These are phyloP conservation scores for Pterocarpus santalinus DNA, from an alignment of 306 rosid species.

Conservation along the genomic window DNA sequence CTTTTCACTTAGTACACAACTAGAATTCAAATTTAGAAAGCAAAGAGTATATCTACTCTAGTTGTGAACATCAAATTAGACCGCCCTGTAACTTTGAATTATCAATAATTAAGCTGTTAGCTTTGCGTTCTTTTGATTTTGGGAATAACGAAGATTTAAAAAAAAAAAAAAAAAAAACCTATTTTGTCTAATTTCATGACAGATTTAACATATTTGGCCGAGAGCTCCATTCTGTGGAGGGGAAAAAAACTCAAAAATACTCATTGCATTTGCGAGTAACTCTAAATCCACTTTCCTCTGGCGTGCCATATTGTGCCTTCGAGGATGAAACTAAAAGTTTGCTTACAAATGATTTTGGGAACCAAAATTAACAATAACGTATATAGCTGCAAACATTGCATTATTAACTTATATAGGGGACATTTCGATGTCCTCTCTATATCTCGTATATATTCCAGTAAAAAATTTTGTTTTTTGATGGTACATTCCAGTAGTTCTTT, in stretches of 20 bases:
- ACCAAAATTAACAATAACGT: background rate
- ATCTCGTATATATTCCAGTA: background rate
- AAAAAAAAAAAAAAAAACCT: too few relatives aligned
- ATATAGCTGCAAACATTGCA: too few relatives aligned
- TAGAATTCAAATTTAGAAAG: background rate
- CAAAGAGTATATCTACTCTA: background rate
- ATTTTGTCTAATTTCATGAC: too few relatives aligned
- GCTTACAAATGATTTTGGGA: background rate
- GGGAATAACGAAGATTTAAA: background rate
- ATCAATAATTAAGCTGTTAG: background rate
- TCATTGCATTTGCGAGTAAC: too few relatives aligned
- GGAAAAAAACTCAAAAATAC: too few relatives aligned
- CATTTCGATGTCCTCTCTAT: too few relatives aligned
- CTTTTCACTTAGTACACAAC: background rate
- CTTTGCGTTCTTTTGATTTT: background rate
- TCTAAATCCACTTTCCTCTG: background rate
- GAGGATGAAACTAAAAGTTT: background rate
- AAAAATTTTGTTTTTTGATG: too few relatives aligned
- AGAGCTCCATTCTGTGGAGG: too few relatives aligned
- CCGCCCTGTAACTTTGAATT: too few relatives aligned
- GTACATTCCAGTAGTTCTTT: background rate
- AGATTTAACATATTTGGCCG: too few relatives aligned
- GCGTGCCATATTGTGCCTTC: background rate
- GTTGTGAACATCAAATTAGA: background rate
- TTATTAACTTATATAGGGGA: too few relatives aligned